Evolutionary conservation across 768 basidiomycete genomes (phyloP).

Genomic region (Obba rivulosa): DNA sequence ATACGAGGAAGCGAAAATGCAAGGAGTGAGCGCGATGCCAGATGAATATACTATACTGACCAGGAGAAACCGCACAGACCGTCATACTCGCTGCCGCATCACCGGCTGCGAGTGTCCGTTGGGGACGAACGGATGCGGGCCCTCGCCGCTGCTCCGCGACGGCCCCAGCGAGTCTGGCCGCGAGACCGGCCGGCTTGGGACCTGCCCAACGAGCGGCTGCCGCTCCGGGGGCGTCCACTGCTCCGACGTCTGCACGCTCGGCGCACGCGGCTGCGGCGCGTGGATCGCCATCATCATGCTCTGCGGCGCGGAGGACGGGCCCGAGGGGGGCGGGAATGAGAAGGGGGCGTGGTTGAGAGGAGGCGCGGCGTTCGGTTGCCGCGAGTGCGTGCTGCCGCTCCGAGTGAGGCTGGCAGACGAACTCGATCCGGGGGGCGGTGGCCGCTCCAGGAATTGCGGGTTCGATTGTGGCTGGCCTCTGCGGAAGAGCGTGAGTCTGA

Average conservation of each 20-base stretch:
- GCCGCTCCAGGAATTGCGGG: slow-evolving; percentile 40
- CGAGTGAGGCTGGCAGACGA: slow-evolving; percentile 31
- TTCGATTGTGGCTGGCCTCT: slow-evolving; percentile 25
- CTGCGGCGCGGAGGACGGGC: slow-evolving; percentile 40
- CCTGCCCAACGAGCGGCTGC: slow-evolving; percentile 15
- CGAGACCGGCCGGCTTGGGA: slow-evolving; percentile 21
- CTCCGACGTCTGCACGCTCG: slow-evolving; percentile 16
- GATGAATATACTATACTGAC: slow-evolving; percentile 8
- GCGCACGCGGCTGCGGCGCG: slow-evolving; percentile 33
- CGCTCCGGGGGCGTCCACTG: slow-evolving; percentile 18
- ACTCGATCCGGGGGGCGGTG: slow-evolving; percentile 34
- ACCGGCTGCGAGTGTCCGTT: slow-evolving; percentile 20
- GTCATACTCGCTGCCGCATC: slow-evolving; percentile 20
- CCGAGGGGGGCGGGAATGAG: slow-evolving; percentile 37
- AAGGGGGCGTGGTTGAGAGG: slow-evolving; percentile 39
- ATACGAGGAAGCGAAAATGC: slow-evolving; percentile 12
- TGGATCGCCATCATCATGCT: slow-evolving; percentile 38
- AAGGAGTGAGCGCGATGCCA: slow-evolving; percentile 5
- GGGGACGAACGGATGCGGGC: slow-evolving; percentile 17
- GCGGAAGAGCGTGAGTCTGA: slow-evolving; percentile 17
- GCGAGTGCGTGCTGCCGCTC: slow-evolving; percentile 25
- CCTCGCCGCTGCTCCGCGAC: slow-evolving; percentile 25
- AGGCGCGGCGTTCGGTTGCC: slow-evolving; percentile 33
- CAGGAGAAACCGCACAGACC: slow-evolving; percentile 1
- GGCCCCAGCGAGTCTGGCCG: slow-evolving; percentile 19